These are phyloP conservation scores for Quercus aquifolioides DNA, from an alignment of 306 rosid species.

Conservation along the genomic window DNA sequence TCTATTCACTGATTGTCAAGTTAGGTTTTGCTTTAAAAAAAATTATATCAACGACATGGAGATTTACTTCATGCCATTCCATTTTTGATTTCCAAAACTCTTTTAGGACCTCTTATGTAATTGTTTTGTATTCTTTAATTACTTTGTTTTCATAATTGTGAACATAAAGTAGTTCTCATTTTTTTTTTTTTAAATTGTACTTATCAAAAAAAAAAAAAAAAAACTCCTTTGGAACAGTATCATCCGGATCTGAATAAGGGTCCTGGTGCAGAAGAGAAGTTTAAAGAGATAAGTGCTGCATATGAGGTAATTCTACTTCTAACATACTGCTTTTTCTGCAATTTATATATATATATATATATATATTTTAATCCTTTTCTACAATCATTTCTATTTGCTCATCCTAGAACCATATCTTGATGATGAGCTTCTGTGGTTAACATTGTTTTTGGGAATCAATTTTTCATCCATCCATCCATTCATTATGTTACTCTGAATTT, in stretches of 20 bases:
- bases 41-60: not conserved
- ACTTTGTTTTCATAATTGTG: too few species aligned
- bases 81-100: too few species aligned
- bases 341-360: too few species aligned
- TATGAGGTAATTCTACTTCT: conserved; percentile 68
- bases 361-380: not conserved
- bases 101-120: too few species aligned
- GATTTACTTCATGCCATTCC: too few species aligned
- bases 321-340: not conserved
- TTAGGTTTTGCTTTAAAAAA: not conserved
- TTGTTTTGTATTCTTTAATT: too few species aligned
- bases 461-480: not conserved
- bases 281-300: conserved; percentile 95
- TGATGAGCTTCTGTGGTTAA: not conserved
- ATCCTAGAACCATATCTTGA: not conserved
- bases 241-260: conserved; percentile 88
- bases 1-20: conserved; percentile 5
- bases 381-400: conserved; percentile 2
- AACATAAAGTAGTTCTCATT: too few species aligned
- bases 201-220: not conserved
- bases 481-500: not conserved
- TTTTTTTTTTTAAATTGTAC: too few species aligned
- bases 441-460: not conserved
- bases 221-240: conserved; percentile 46
- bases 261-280: conserved; percentile 86